These are phyloP conservation scores for Moricandia arvensis DNA, from an alignment of 345 rosid genomes.

Conservation along the genomic window DNA sequence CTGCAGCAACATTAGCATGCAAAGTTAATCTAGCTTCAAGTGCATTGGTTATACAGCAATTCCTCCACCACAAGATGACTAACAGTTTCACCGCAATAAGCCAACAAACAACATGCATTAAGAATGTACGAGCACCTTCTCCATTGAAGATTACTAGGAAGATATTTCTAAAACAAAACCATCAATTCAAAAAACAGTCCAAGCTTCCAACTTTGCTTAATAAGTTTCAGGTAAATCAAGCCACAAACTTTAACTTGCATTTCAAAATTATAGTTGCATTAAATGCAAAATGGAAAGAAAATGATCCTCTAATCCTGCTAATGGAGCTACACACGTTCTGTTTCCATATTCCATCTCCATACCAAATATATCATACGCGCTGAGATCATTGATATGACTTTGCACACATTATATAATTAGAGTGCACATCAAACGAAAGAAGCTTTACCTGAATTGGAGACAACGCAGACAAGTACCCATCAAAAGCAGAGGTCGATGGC, in stretches of 20 bases:
- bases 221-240: neutral
- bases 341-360: slow-evolving; percentile 1
- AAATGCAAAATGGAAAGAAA: neutral
- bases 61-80: slow-evolving; percentile 13
- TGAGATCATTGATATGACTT: too few species aligned
- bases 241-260: slow-evolving; percentile 1
- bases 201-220: neutral
- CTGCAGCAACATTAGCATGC: neutral
- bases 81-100: neutral
- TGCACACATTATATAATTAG: too few species aligned
- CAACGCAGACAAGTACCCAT: slow-evolving; percentile 88
- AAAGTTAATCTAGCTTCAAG: too few species aligned
- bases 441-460: slow-evolving; percentile 90
- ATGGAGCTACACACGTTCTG: too few species aligned
- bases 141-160: neutral
- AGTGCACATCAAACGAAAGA: neutral
- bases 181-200: too few species aligned
- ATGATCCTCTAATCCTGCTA: neutral
- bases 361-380: neutral
- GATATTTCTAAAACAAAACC: neutral
- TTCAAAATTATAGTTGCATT: neutral
- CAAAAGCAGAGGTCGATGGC: slow-evolving; percentile 99
- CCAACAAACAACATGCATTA: neutral
- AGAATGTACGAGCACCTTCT: neutral
- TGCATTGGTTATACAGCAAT: neutral